Conservation (phyloP, 1,284 basidiomycete species). For the Sanghuangporus sanghuang region DNA sequence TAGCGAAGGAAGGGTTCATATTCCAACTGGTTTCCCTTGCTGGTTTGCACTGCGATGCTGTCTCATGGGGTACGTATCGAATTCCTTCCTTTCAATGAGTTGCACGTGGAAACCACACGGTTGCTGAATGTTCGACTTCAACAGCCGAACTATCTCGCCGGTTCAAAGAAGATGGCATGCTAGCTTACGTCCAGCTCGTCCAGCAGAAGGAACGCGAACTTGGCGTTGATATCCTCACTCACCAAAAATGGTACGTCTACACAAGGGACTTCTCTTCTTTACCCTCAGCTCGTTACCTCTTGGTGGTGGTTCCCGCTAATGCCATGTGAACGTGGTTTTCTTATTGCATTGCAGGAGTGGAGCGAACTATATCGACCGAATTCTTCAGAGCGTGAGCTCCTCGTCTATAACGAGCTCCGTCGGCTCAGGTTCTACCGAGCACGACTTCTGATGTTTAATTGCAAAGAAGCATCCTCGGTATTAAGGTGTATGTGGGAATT, state of each 20-base stretch:
- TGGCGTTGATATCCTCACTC: slow-evolving; percentile 88
- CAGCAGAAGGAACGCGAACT: slow-evolving; percentile 88
- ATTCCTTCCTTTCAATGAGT: slow-evolving; percentile 22
- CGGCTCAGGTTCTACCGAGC: slow-evolving; percentile 84
- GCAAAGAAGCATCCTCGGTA: not conserved
- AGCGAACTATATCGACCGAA: slow-evolving; percentile 81
- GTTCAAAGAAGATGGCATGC: slow-evolving; percentile 83
- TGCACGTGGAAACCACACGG: slow-evolving; percentile 5
- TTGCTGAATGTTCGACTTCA: not conserved
- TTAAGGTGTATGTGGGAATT: not conserved
- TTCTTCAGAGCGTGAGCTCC: slow-evolving; percentile 71
- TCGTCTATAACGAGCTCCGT: slow-evolving; percentile 78
- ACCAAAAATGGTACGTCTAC: slow-evolving; percentile 75
- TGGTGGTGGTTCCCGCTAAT: not conserved
- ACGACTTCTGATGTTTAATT: slow-evolving; percentile 47
- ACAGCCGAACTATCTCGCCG: slow-evolving; percentile 69
- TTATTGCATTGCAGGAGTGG: slow-evolving; percentile 58
- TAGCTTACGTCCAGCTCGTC: slow-evolving; percentile 80
- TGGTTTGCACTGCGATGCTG: slow-evolving; percentile 83
- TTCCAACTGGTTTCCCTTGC: slow-evolving; percentile 84
- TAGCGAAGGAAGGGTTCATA: slow-evolving; percentile 87
- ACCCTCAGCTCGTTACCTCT: not conserved
- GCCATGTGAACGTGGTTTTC: not conserved
- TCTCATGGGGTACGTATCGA: slow-evolving; percentile 57
- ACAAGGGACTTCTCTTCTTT: not conserved